Evolutionary conservation across 805 yeast species (phyloP).

Genomic region (Yarrowia sp.): DNA sequence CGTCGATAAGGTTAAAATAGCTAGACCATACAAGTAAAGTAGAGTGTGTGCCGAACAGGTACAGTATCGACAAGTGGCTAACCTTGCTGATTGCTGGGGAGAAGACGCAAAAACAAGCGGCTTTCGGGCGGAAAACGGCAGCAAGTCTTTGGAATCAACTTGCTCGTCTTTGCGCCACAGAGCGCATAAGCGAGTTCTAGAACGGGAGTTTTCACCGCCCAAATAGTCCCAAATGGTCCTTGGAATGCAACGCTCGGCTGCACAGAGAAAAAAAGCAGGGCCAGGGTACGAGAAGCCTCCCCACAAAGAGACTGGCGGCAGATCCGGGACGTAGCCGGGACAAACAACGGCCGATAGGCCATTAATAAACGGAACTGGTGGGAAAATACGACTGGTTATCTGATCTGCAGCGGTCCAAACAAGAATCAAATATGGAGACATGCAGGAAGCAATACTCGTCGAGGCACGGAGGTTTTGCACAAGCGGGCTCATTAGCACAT

Average conservation of each 20-base stretch:
- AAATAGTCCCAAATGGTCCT: background rate
- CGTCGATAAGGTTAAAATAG: background rate
- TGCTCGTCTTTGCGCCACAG: too few relatives aligned
- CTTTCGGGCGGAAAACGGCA: too few relatives aligned
- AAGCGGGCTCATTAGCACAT: background rate
- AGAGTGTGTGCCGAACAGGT: background rate
- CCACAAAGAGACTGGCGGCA: background rate
- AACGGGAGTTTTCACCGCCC: background rate
- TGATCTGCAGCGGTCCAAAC: background rate
- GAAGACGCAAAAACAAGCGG: background rate
- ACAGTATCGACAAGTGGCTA: too few relatives aligned
- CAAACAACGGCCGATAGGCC: background rate
- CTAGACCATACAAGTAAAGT: background rate
- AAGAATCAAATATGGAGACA: background rate
- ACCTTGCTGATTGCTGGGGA: background rate
- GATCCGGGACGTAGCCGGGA: slow-evolving; percentile 1
- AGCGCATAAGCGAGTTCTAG: background rate
- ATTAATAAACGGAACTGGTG: background rate
- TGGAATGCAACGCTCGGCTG: background rate
- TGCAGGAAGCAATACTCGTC: background rate
- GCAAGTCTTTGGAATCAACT: background rate
- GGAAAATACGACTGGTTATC: slow-evolving; percentile 1
- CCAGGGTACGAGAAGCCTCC: background rate
- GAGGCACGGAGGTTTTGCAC: background rate
- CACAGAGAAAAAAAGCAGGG: background rate